Evolutionary conservation across 352 stramenopile genomes (phyloP).

Genomic region (Phytophthora rubi): DNA sequence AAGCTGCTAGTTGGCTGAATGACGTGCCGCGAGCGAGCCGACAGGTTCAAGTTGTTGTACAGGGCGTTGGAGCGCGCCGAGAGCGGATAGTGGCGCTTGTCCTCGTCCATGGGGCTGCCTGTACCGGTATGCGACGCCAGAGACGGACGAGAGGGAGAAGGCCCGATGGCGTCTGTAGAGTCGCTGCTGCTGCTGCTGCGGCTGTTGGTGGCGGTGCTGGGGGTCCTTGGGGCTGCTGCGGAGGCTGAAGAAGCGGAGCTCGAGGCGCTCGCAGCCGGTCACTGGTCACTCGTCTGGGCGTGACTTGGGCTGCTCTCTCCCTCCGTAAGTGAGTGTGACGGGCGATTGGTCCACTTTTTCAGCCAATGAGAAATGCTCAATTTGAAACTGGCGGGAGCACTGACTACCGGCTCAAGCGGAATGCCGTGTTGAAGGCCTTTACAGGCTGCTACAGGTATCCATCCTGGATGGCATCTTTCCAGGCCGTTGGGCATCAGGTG

Average conservation of each 20-base stretch:
- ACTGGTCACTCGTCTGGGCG: constrained; percentile 9
- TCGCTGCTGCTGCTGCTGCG: constrained; percentile 14
- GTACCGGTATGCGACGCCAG: neutral
- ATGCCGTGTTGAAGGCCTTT: neutral
- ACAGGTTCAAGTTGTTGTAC: constrained; percentile 41
- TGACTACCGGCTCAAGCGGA: neutral
- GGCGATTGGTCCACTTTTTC: neutral
- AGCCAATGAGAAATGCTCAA: neutral
- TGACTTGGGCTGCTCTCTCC: neutral
- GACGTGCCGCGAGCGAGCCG: constrained; percentile 23
- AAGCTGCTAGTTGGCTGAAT: constrained; percentile 1
- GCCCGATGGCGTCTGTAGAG: constrained; percentile 11
- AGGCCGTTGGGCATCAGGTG: neutral
- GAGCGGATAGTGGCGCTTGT: constrained; percentile 37
- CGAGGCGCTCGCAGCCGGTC: constrained; percentile 14
- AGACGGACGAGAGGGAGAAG: constrained; percentile 10
- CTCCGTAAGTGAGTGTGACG: neutral
- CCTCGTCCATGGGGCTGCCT: constrained; percentile 38
- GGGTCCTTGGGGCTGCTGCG: neutral
- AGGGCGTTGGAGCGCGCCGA: constrained; percentile 34
- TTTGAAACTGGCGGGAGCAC: neutral
- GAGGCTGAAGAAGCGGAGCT: neutral
- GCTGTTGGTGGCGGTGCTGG: neutral
- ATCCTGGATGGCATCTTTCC: neutral
- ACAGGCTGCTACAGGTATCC: neutral